phyloP scores from a whole-genome alignment of 768 basidiomycete genomes.

The Suillus discolor region DNA sequence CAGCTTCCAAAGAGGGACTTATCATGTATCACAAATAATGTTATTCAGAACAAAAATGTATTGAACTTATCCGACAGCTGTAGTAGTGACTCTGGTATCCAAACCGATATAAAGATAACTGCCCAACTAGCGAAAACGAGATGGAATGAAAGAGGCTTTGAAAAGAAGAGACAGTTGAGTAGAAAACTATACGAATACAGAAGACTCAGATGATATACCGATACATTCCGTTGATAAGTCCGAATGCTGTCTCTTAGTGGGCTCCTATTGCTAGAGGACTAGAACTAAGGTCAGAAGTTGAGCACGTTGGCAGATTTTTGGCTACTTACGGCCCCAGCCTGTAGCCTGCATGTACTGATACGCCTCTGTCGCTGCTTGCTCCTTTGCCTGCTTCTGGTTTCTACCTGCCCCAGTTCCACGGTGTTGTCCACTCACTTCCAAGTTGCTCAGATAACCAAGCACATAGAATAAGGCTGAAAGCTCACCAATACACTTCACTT shows the following conservation, averaged over 20 bases:
- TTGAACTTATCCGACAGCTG: background rate
- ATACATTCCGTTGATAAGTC: constrained; percentile 1
- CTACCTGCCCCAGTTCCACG: constrained; percentile 54
- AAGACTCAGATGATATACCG: background rate
- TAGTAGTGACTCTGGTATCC: background rate
- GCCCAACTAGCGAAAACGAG: background rate
- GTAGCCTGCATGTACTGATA: constrained; percentile 41
- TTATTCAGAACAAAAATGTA: background rate
- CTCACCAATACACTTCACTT: constrained; percentile 55
- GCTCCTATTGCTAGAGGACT: constrained; percentile 1
- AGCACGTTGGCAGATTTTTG: background rate
- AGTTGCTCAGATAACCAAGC: constrained; percentile 6
- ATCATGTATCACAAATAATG: background rate
- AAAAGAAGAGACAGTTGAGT: background rate
- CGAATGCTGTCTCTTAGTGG: background rate
- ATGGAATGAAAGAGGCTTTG: background rate
- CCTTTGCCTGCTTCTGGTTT: constrained; percentile 68
- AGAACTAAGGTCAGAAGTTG: background rate
- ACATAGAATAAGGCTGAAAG: constrained; percentile 8
- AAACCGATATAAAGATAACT: background rate
- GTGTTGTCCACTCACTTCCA: constrained; percentile 53
- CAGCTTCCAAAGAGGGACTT: constrained; percentile 3
- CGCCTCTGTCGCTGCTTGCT: constrained; percentile 65
- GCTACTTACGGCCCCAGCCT: constrained; percentile 48
- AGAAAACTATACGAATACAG: background rate